Conservation (phyloP, 441 rosid species). For the Mallotus repandus region DNA sequence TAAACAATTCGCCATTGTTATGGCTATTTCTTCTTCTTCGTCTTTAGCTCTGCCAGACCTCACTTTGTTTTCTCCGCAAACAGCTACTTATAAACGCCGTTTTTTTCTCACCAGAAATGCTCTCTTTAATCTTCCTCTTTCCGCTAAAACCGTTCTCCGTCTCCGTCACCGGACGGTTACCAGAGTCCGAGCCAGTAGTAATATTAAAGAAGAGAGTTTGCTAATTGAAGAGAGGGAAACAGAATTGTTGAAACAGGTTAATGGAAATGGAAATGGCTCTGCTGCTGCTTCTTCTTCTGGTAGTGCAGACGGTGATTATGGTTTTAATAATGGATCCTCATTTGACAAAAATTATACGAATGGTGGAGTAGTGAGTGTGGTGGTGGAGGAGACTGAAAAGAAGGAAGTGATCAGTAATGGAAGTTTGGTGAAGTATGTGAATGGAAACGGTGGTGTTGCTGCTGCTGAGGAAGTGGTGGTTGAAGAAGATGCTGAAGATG, state of each 20-base stretch:
- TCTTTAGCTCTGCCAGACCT: slow-evolving; percentile 51
- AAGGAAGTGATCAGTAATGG: slow-evolving; percentile 32
- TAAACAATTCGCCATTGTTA: slow-evolving; percentile 14
- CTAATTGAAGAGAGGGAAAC: slow-evolving; percentile 52
- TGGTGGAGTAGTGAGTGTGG: slow-evolving; percentile 27
- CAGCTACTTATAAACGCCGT: slow-evolving; percentile 28
- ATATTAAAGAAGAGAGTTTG: slow-evolving; percentile 42
- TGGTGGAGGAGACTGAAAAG: slow-evolving; percentile 27
- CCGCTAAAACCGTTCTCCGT: slow-evolving; percentile 18
- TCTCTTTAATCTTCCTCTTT: slow-evolving; percentile 18
- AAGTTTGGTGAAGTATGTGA: slow-evolving; percentile 61
- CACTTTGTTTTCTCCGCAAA: slow-evolving; percentile 37
- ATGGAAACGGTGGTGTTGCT: slow-evolving; percentile 45
- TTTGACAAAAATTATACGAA: slow-evolving; percentile 8
- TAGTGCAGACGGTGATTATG: slow-evolving; percentile 12
- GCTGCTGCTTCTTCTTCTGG: slow-evolving; percentile 22
- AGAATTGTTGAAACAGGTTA: slow-evolving; percentile 44
- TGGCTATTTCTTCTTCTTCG: slow-evolving; percentile 35
- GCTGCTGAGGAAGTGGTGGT: slow-evolving; percentile 27
- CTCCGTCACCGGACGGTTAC: slow-evolving; percentile 15
- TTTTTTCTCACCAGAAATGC: slow-evolving; percentile 32
- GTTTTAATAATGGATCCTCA: slow-evolving; percentile 27
- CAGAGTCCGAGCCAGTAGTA: slow-evolving; percentile 37
- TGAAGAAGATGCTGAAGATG: slow-evolving; percentile 66
- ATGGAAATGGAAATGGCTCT: slow-evolving; percentile 46